Percentiles rank a stretch among this genome's conserved stretches.
phyloP scores from a whole-genome alignment of 768 basidiomycete species.

The Suillus discolor region DNA sequence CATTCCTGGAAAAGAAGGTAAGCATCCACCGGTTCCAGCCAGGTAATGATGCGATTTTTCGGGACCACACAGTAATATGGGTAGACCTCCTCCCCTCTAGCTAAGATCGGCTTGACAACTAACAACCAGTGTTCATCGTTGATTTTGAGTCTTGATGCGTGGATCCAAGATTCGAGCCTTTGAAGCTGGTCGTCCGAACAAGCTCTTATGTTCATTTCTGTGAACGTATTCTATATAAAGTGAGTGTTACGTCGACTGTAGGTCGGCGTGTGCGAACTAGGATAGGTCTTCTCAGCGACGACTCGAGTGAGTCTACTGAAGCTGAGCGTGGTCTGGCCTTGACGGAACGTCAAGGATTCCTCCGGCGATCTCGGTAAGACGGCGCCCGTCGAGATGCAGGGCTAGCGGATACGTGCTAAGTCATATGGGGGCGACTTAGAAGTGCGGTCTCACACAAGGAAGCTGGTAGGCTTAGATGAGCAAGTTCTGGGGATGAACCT shows the following conservation, averaged over 20 bases:
- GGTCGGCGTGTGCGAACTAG: no score
- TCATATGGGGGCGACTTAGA: no score
- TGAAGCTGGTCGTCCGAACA: background rate
- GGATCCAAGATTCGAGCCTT: background rate
- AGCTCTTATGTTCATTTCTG: background rate
- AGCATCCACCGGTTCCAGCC: background rate
- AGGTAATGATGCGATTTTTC: background rate
- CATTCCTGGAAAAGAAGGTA: constrained; percentile 5
- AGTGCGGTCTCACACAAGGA: no score
- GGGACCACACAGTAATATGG: background rate
- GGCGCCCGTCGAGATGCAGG: no score
- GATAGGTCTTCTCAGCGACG: no score
- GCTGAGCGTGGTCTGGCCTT: no score
- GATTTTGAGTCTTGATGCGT: background rate
- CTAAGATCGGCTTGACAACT: background rate
- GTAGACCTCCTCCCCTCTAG: background rate
- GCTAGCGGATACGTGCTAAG: no score
- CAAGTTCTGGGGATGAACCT: no score
- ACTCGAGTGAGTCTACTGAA: no score
- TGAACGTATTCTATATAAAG: background rate
- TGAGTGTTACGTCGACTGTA: background rate
- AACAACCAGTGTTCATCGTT: background rate
- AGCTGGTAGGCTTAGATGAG: no score
- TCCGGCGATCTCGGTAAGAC: no score
- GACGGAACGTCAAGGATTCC: no score